Percentiles rank a stretch among this genome's conserved stretches.
Evolutionary conservation across 1,284 basidiomycete genomes (phyloP).

Genomic region (Apiotrichum veenhuisii): DNA sequence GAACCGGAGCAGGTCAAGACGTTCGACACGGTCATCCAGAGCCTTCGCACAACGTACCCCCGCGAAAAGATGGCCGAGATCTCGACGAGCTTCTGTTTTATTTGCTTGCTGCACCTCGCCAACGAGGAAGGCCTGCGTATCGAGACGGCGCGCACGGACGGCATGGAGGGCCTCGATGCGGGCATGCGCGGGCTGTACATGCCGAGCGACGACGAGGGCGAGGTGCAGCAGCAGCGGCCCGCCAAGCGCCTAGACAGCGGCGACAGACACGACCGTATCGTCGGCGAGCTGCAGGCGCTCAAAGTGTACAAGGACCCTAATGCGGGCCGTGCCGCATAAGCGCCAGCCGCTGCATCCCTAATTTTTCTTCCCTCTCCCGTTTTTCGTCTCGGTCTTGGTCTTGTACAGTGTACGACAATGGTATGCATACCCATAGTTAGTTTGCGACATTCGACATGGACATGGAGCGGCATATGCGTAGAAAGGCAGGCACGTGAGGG

Average conservation of each 20-base stretch:
- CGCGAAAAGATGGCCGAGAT: slow-evolving; percentile 95
- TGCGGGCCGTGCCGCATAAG: slow-evolving; percentile 42
- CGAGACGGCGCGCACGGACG: slow-evolving; percentile 54
- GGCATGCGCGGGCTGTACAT: slow-evolving; percentile 36
- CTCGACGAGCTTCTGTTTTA: slow-evolving; percentile 99
- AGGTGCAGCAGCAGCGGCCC: background rate
- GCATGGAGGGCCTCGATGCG: slow-evolving; percentile 48
- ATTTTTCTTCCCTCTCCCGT: background rate
- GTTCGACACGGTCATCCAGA: slow-evolving; percentile 79
- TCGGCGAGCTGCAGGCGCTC: slow-evolving; percentile 48
- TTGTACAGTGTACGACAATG: background rate
- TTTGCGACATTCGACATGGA: too few species aligned
- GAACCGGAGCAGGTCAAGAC: slow-evolving; percentile 58
- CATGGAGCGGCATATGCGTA: too few species aligned
- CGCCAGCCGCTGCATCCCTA: too few species aligned
- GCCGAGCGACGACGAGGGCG: slow-evolving; percentile 25
- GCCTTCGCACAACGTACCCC: slow-evolving; percentile 77
- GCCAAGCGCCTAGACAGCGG: slow-evolving; percentile 23
- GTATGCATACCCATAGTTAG: slow-evolving; percentile 1
- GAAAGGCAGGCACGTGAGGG: background rate
- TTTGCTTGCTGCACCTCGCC: slow-evolving; percentile 89
- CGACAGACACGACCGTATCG: slow-evolving; percentile 37
- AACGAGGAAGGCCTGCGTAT: slow-evolving; percentile 90
- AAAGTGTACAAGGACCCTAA: slow-evolving; percentile 46
- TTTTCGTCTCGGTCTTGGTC: background rate